phyloP scores from a whole-genome alignment of 164 flowering plant genomes.

The Stephania japonica region DNA sequence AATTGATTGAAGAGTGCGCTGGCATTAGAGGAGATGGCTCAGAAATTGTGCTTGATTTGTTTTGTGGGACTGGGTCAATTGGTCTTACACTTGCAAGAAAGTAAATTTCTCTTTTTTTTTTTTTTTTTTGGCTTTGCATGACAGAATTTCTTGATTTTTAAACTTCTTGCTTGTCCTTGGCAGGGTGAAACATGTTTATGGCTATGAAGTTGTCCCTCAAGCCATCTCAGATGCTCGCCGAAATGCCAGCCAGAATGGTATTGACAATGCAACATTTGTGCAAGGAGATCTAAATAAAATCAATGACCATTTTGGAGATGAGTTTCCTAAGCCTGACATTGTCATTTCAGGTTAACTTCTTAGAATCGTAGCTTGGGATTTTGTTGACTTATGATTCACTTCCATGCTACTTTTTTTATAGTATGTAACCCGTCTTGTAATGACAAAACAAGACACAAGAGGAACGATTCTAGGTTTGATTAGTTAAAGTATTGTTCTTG shows the following conservation, averaged over 20 bases:
- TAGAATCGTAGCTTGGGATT: neutral
- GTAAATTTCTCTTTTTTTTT: conserved; percentile 26
- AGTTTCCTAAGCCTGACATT: conserved; percentile 82
- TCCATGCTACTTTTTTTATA: neutral
- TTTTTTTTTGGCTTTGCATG: neutral
- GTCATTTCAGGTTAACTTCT: conserved; percentile 69
- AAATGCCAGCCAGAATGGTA: conserved; percentile 75
- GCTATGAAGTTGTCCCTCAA: conserved; percentile 88
- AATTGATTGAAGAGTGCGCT: conserved; percentile 82
- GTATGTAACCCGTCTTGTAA: neutral
- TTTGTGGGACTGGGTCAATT: conserved; percentile 98
- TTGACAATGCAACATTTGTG: conserved; percentile 80
- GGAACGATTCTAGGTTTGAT: neutral
- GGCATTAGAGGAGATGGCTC: conserved; percentile 88
- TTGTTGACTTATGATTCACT: neutral
- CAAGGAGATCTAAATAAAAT: conserved; percentile 97
- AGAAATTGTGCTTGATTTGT: conserved; percentile 87
- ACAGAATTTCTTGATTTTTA: neutral
- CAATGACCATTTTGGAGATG: conserved; percentile 59
- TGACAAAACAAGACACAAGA: neutral
- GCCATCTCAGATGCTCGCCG: conserved; percentile 78
- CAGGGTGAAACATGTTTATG: conserved; percentile 87
- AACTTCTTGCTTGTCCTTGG: conserved; percentile 14
- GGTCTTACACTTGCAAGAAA: conserved; percentile 90
- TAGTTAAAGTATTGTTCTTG: neutral